phyloP scores from a whole-genome alignment of 2,329 filamentous ascomycete species.

The Aureobasidium leucospermi region DNA sequence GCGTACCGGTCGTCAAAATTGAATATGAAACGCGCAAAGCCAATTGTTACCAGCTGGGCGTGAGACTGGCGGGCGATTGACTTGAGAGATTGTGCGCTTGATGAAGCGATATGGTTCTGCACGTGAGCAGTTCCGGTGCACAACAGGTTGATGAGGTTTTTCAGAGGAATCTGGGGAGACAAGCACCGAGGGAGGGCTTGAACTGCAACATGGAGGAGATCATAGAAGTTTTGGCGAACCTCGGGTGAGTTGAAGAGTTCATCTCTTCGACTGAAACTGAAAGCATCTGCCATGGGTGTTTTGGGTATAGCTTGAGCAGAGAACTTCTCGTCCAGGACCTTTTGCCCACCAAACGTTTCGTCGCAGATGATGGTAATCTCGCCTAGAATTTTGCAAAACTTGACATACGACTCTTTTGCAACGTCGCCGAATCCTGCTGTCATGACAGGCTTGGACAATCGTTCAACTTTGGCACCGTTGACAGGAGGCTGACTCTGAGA shows the following conservation, averaged over 20 bases:
- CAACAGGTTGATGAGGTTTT: constrained; percentile 84
- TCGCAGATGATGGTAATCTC: constrained; percentile 96
- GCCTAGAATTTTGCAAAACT: constrained; percentile 90
- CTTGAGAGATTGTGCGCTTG: constrained; percentile 87
- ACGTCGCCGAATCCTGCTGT: constrained; percentile 61
- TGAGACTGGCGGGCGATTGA: constrained; percentile 90
- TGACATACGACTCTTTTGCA: constrained; percentile 75
- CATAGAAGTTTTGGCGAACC: constrained; percentile 90
- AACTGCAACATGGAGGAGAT: constrained; percentile 88
- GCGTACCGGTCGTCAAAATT: constrained; percentile 97
- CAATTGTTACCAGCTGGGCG: constrained; percentile 91
- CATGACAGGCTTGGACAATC: constrained; percentile 57
- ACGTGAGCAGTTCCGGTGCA: constrained; percentile 97
- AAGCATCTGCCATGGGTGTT: constrained; percentile 89
- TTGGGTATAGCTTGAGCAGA: constrained; percentile 76
- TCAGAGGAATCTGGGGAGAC: constrained; percentile 84
- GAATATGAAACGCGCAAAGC: constrained; percentile 96
- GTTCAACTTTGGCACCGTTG: constrained; percentile 50
- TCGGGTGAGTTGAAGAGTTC: constrained; percentile 67
- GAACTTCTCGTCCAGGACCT: constrained; percentile 91
- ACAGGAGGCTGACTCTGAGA: constrained; percentile 27
- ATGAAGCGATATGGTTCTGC: constrained; percentile 82
- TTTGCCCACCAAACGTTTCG: constrained; percentile 93
- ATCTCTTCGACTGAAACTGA: constrained; percentile 80
- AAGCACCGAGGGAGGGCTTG: constrained; percentile 92